Evolutionary conservation across 805 yeast genomes (phyloP), one percentile per base, ranked within the genome.

Genomic region (Kurtzmaniella fragi): DNA sequence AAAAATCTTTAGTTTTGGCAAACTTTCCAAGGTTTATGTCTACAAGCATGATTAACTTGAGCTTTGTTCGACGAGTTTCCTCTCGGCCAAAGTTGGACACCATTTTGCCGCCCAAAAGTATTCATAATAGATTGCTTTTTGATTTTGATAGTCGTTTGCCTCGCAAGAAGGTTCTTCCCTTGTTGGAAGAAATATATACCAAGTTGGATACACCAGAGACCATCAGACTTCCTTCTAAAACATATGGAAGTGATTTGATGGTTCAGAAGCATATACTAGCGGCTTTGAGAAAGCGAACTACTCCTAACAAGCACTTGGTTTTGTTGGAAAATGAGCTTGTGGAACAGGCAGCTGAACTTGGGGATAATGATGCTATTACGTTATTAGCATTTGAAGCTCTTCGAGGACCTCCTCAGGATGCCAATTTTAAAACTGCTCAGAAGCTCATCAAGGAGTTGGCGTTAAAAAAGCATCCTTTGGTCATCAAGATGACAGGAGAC

Each of bases 331-430:
- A 80, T 45, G 80, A 77, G 45, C 57, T 90, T 15, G 73, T 89
- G n/a, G 95, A 88, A 43, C 73, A 73, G 37, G 87, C 95, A 11
- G 95, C 95, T 0, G 95, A 85, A 50, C 51, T 78, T 51, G 96
- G 96, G 0, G 78, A 84, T 50, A 75, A 79, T 45, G 87, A 88
- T 57, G 96, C 96, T 0, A 76, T 89, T 16, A 69, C 91, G 1
- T 64, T 85, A 10, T 57, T 90, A 15, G 78, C 91, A 3, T 87
- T 81, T 47, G 79, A 81, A 35, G 78, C 85, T 1, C 53, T 9
- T 28, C 44, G 28, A 32, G 34, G 12, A 31, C 47, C 7, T 37
- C 47, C 2, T 5, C 42, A 67, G 0, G 53, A 60, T 9, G 85
- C 78, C 2, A 95, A 87, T 50, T 74, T 71, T 45, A 48, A 49